Conservation (phyloP, 345 rosid genomes). For the Eucalyptus fibrosa region DNA sequence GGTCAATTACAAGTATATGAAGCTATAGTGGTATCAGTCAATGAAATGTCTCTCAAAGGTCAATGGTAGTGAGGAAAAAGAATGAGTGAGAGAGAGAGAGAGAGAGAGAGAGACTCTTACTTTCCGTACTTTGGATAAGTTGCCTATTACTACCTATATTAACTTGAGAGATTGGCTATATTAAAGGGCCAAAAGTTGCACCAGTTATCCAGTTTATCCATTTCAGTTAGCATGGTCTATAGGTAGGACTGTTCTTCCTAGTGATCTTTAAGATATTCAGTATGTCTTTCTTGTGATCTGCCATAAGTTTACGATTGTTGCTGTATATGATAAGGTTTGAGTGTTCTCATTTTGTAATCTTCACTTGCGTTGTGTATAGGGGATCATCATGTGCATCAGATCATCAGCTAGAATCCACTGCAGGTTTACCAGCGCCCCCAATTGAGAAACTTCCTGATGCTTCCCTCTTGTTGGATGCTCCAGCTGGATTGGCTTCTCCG, state of each 20-base stretch:
- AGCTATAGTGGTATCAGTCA: background rate
- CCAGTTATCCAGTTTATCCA: background rate
- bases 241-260: background rate
- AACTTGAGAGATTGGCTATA: background rate
- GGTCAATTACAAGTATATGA: background rate
- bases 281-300: background rate
- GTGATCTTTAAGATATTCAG: background rate
- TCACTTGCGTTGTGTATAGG: slow-evolving; percentile 5
- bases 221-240: background rate
- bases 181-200: background rate
- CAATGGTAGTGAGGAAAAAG: background rate
- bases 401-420: slow-evolving; percentile 2
- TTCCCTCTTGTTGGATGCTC: slow-evolving; percentile 54
- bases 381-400: background rate
- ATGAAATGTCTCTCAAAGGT: background rate
- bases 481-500: slow-evolving; percentile 2
- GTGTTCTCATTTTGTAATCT: background rate
- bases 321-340: background rate
- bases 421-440: background rate
- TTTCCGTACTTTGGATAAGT: background rate
- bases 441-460: slow-evolving; percentile 75
- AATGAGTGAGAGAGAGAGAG: background rate
- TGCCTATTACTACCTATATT: background rate
- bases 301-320: background rate
- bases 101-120: background rate